Percentiles rank a stretch among this genome's conserved stretches.
These are phyloP conservation scores for Staphylotrichum tortipilum DNA, from an alignment of 495 filamentous ascomycete genomes.

Conservation along the genomic window DNA sequence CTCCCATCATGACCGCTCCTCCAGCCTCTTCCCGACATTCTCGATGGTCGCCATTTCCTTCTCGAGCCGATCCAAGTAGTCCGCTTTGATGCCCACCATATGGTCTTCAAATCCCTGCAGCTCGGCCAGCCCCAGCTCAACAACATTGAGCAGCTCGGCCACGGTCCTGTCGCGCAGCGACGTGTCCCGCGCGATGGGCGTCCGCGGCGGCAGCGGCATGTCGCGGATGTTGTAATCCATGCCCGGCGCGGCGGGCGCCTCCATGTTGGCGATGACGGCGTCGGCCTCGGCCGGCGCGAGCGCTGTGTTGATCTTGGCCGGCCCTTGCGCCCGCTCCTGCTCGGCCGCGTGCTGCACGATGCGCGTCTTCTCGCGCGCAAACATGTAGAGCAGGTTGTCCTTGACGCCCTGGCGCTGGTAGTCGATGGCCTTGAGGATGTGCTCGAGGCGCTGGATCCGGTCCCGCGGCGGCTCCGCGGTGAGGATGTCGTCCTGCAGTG, in stretches of 20 bases:
- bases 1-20: constrained; percentile 7
- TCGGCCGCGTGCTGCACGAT: constrained; percentile 44
- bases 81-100: constrained; percentile 12
- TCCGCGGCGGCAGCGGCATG: background rate
- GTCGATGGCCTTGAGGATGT: constrained; percentile 32
- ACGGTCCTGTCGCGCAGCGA: constrained; percentile 17
- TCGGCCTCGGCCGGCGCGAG: constrained; percentile 18
- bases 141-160: constrained; percentile 14
- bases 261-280: constrained; percentile 22
- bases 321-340: constrained; percentile 52
- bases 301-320: background rate
- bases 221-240: constrained; percentile 19
- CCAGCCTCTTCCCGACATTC: constrained; percentile 17
- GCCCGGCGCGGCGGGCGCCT: constrained; percentile 12
- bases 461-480: constrained; percentile 20
- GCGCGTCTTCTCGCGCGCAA: constrained; percentile 31
- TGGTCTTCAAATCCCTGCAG: constrained; percentile 13
- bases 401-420: constrained; percentile 32
- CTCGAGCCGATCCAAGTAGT: constrained; percentile 16
- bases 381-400: constrained; percentile 35
- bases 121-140: constrained; percentile 12
- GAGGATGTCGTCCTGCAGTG: constrained; percentile 29
- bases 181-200: background rate
- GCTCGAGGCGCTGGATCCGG: constrained; percentile 23
- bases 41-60: constrained; percentile 17